Evolutionary conservation across 768 basidiomycete species (phyloP).

Genomic region (Boletellus sp.): DNA sequence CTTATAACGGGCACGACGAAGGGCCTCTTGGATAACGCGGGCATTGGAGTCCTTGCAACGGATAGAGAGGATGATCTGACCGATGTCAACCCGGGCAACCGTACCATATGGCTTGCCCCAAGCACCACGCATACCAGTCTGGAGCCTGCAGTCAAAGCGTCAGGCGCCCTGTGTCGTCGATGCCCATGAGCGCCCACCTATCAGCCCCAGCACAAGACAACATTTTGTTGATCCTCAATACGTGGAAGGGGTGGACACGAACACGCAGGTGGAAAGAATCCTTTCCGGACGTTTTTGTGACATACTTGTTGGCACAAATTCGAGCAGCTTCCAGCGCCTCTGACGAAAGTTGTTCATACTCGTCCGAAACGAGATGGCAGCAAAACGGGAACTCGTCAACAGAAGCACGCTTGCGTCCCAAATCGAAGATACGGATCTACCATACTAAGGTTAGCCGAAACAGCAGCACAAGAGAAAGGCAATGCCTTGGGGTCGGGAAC

Average conservation of each 20-base stretch:
- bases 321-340: slow-evolving; percentile 98
- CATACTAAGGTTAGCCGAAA: background rate
- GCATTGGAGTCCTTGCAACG: slow-evolving; percentile 88
- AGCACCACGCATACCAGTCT: slow-evolving; percentile 98
- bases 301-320: slow-evolving; percentile 99
- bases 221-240: slow-evolving; percentile 99
- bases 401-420: slow-evolving; percentile 91
- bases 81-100: slow-evolving; percentile 94
- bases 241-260: slow-evolving; percentile 97
- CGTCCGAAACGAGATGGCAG: slow-evolving; percentile 93
- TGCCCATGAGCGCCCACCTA: slow-evolving; percentile 47
- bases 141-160: slow-evolving; percentile 49
- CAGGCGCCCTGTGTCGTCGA: accelerated
- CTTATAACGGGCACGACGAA: slow-evolving; percentile 98
- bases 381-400: slow-evolving; percentile 99
- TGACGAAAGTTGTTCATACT: slow-evolving; percentile 94
- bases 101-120: slow-evolving; percentile 99
- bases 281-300: slow-evolving; percentile 96
- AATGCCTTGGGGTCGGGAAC: slow-evolving; percentile 90
- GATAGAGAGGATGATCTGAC: slow-evolving; percentile 90
- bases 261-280: slow-evolving; percentile 99
- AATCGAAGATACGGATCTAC: slow-evolving; percentile 94
- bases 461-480: background rate
- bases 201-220: slow-evolving; percentile 98
- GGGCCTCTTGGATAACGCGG: slow-evolving; percentile 90